Evolutionary conservation across 148 eudicot species (phyloP).

Genomic region (Amaranthus hypochondriacus): DNA sequence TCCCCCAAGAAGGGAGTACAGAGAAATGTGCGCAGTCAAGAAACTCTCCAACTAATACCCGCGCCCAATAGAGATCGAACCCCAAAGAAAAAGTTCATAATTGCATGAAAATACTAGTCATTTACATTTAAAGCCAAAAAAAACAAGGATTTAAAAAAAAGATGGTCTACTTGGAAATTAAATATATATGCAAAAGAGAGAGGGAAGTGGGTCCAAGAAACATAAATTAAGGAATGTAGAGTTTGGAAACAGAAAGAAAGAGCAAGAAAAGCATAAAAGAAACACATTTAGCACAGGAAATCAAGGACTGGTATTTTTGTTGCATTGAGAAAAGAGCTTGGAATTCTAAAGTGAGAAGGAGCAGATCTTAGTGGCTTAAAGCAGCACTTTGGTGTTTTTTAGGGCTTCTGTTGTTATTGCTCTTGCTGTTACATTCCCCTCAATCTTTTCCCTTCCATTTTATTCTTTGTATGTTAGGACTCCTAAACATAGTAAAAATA

Average conservation of each 20-base stretch:
- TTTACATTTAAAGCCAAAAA: not conserved
- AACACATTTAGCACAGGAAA: slow-evolving; percentile 53
- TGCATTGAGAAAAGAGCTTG: slow-evolving; percentile 75
- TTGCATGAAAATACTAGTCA: slow-evolving; percentile 22
- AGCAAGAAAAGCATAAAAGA: slow-evolving; percentile 48
- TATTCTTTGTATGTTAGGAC: slow-evolving; percentile 33
- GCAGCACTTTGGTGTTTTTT: slow-evolving; percentile 50
- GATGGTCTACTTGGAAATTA: slow-evolving; percentile 13
- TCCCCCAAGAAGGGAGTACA: too few species aligned
- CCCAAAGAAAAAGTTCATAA: not conserved
- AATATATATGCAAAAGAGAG: slow-evolving; percentile 2
- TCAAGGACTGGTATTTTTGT: slow-evolving; percentile 38
- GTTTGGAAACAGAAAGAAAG: slow-evolving; percentile 30
- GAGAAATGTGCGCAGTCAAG: too few species aligned
- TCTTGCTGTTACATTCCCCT: slow-evolving; percentile 30
- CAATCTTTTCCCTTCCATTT: slow-evolving; percentile 31
- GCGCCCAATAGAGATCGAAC: too few species aligned
- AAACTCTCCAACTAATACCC: too few species aligned
- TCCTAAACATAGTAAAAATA: too few species aligned
- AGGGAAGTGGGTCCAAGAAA: slow-evolving; percentile 30
- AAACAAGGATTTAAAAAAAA: slow-evolving; percentile 11
- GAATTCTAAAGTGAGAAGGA: slow-evolving; percentile 60
- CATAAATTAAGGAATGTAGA: slow-evolving; percentile 26
- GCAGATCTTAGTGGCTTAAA: slow-evolving; percentile 42
- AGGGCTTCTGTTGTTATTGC: slow-evolving; percentile 12